Base-by-base conservation (phyloP, 2,329 filamentous ascomycete species). In the Phoma sp. region DNA sequence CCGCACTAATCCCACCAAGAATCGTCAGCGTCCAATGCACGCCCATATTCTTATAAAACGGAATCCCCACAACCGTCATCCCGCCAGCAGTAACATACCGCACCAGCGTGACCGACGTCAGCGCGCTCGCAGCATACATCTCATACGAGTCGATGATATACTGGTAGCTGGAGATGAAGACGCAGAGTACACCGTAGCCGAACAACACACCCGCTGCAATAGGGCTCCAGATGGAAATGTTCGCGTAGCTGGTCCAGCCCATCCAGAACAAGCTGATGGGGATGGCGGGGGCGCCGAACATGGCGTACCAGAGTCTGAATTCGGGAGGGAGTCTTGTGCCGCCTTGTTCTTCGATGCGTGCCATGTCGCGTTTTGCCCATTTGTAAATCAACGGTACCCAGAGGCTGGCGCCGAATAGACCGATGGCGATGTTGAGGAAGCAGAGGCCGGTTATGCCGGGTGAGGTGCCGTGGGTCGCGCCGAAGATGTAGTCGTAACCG, bases 81-180 rank as follows among this genome's bases (percentile, higher is more conserved):
- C 67, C 76, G 6, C 77, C 77, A 6, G 76, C 72, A 9, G 71
- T 74, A 6, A 78, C 51, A 40, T 79, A 79, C 13, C 77, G 60
- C 12, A 77, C 72, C 25, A 79, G 53, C 9, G 77, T 75, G 8
- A 77, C 66, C 12, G 68, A 74, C 0, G 78, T 77, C 24, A 84
- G 68, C 0, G 80, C 82, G 3, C 74, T 78, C 1, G 81, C 83
- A 0, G 82, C 78, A 57, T 83, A 84, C 7, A 76, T 76, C 38
- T 81, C 80, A 61, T 85, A 86, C 9, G 76, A 77, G 60, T 86
- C 83, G 53, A 86, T 85, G 47, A 86, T 81, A 63, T 86, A 86
- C 74, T 83, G 72, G 54, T 83, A 84, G 9, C 73, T 77, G 44
- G 73, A 76, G 58, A 83, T 78, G 64, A 82, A 84, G 10, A 60